A percentile compares a stretch with the other conserved stretches of the same genome.
These are phyloP conservation scores for Aspergillus melleus DNA, from an alignment of 2,329 filamentous ascomycete species.

Conservation along the genomic window DNA sequence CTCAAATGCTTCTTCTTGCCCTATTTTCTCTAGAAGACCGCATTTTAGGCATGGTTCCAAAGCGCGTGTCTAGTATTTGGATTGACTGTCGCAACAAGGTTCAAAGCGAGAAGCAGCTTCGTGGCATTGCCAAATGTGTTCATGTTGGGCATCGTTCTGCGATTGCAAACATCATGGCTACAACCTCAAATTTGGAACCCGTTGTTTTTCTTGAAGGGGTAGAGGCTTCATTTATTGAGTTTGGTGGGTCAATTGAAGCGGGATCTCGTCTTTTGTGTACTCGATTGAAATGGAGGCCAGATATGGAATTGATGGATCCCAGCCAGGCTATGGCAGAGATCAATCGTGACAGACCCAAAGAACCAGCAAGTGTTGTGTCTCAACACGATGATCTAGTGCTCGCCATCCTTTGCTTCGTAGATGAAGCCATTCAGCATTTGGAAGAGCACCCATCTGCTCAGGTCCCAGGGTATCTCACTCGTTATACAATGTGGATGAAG, in stretches of 20 bases:
- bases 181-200: no score
- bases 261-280: neutral
- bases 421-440: neutral
- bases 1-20: neutral
- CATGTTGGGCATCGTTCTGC: neutral
- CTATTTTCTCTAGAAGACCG: neutral
- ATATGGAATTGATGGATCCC: neutral
- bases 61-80: neutral
- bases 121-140: neutral
- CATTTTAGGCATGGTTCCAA: neutral
- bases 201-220: no score
- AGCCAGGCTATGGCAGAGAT: neutral
- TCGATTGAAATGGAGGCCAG: neutral
- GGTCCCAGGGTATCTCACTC: neutral
- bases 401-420: neutral
- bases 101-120: neutral
- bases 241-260: neutral
- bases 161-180: no score
- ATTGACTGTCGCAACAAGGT: neutral
- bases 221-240: neutral
- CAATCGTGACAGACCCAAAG: neutral
- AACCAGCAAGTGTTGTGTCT: neutral
- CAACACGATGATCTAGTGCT: neutral
- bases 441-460: neutral
- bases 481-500: neutral